Base-by-base conservation (phyloP, 208 protist genomes). In the Porcisia deanei region DNA sequence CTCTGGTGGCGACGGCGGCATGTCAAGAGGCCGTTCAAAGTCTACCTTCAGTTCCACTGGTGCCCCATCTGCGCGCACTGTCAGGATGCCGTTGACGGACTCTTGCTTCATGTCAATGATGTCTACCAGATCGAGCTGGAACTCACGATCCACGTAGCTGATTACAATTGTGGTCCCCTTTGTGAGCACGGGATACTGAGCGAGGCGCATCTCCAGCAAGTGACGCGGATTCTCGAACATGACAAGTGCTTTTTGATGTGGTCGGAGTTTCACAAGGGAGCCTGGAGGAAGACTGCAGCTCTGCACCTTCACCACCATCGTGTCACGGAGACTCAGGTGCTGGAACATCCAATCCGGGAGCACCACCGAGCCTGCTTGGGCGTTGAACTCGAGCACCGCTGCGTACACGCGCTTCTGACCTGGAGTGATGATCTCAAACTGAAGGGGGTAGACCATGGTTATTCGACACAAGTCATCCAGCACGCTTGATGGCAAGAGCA, bases 291-390 rank as follows among this genome's bases (percentile, higher is more conserved):
- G 83, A 25, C 80, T 86, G 59, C 85, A 94, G 61, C 88, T 97
- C 53, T 88, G 70, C 39, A 99, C 76, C 52, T 59, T 77, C 18
- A 98, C 80, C 9, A 91, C 84, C 61, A 86, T 77, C 7, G 84
- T 85, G 37, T 75, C 74, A 30, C 86, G 69, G 14, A 98, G 71
- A 43, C 84, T 60, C 6, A 99, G 79, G 66, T 97, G 85, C n/a
- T 90, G 67, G 78, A 97, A 97, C 96, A 99, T 98, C 95, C 97
- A 99, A 43, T 93, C 81, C 0, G 98, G 98, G 58, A 98, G 80
- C 59, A 98, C 93, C 34, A 96, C 83, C 60, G 79, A 85, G 53
- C 98, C 98, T 20, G 91, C 88, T 39, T 98, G 87, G 0, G 96
- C 94, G 66, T 81, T 94, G 78, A 99, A 99, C 74, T 98, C 97